A percentile compares a stretch with the other conserved stretches of the same genome.
Evolutionary conservation across 1,284 basidiomycete genomes (phyloP).

Genomic region (Malassezia slooffiae): DNA sequence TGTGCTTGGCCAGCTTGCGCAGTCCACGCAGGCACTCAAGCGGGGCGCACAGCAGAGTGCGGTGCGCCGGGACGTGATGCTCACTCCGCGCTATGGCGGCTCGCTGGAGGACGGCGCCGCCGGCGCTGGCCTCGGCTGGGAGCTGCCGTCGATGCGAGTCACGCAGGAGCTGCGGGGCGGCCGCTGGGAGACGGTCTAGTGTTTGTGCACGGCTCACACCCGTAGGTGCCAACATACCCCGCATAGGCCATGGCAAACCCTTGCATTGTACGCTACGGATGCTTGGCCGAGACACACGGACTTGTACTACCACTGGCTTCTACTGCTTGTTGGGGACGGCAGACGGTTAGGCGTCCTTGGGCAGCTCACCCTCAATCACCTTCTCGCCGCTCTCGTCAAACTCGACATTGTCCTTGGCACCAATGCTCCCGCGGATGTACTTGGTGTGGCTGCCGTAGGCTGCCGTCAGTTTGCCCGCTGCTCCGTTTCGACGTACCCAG

Average conservation of each 20-base stretch:
- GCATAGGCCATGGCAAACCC: too few relatives aligned
- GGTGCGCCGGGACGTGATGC: constrained; percentile 20
- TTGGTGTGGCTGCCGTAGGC: constrained; percentile 59
- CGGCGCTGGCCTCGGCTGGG: constrained; percentile 35
- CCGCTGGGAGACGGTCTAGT: constrained; percentile 23
- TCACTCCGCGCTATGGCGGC: constrained; percentile 38
- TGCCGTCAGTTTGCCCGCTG: not conserved
- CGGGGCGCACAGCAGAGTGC: constrained; percentile 13
- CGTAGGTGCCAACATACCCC: constrained; percentile 14
- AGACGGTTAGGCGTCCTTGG: constrained; percentile 17
- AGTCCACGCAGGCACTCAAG: constrained; percentile 15
- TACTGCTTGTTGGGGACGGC: too few relatives aligned
- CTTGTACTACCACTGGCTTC: too few relatives aligned
- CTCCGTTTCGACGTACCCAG: constrained; percentile 11
- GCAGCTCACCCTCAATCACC: constrained; percentile 55
- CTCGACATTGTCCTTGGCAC: constrained; percentile 64
- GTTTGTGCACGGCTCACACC: too few relatives aligned
- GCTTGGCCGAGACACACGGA: too few relatives aligned
- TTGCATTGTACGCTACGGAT: too few relatives aligned
- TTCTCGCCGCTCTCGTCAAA: constrained; percentile 66
- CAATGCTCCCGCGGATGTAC: constrained; percentile 65
- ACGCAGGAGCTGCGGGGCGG: constrained; percentile 34
- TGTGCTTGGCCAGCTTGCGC: constrained; percentile 7
- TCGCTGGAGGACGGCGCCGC: constrained; percentile 26
- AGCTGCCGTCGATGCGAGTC: constrained; percentile 33